Evolutionary conservation across 176 grass and related monocot species (phyloP), one percentile per base, ranked within the genome.

Genomic region (Oryza australiensis): DNA sequence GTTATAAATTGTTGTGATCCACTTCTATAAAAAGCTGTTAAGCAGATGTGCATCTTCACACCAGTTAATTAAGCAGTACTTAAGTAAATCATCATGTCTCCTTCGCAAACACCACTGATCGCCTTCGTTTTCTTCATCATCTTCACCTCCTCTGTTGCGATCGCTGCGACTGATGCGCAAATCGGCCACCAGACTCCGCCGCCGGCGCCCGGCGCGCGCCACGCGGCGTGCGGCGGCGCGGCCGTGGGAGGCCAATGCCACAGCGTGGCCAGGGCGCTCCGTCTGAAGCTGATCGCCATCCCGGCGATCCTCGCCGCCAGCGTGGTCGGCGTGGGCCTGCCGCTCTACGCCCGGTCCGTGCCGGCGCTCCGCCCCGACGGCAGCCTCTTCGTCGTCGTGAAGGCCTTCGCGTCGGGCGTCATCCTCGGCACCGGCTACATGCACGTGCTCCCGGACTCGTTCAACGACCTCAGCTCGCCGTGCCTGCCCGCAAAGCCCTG

Each of bases 361-460:
- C 90, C 90, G 3, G 88, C 77, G 68, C 90, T 96, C 72, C 80
- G 42, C 0, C 94, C 90, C 12, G 90, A 93, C 66, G 14, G 88
- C 26, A 73, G 88, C 77, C 80, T 96, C 76, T 96, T 96, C 83
- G 64, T 81, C 43, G 1, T 93, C 85, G 90, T 93, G 26, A 96
- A 96, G 86, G 90, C 90, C 10, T 93, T 93, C 76, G 88, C 94
- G 26, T 93, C 86, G 9, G 88, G 94, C 10, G 90, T 96, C 72
- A 96, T 96, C 88, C 85, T 96, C 42, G 64, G 73, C 64, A 96
- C 94, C 11, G 90, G 90, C 1, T 91, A 93, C 83, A 93, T 96
- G 88, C 93, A 96, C 79, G 88, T 96, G 12, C 85, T 96, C 20
- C 88, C 94, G 15, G 94, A 96, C 88, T 88, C 90, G 2, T 93